Base-by-base conservation (phyloP, 1,284 basidiomycete genomes). In the Athelia sp. region DNA sequence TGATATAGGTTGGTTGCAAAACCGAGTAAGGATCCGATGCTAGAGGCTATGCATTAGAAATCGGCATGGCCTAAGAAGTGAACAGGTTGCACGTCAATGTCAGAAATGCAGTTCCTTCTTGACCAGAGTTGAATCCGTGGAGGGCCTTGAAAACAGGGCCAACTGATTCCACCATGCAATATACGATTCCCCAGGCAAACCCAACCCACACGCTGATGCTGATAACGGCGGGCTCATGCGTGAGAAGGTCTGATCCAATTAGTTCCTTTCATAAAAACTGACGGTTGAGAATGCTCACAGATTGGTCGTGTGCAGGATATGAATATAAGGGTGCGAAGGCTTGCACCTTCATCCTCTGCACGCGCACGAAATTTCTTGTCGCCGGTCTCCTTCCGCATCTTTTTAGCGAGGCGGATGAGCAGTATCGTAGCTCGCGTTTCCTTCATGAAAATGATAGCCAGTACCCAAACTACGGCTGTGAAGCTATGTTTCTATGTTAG, bases 191-290 rank as follows among this genome's bases (percentile, higher is more conserved):
- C 90, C 89, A 93, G 1, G 77, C 78, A 51, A 88, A 82, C 1
- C 84, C 85, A 45, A 83, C 68, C 89, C 88, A 93, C 14, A 89
- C 84, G 52, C 84, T 86, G 63, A 92, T 85, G 54, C 81, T 79
- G 9, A 77, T 69, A 1, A 93, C 88, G 29, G 90, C 75, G 0
- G 87, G 88, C 58, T 94, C 91, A 0, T 87, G 87, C 29, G 81
- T 49, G 47, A 91, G 65, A 45, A 91, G 70, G 53, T 78, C 79
- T 84, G 47, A 43, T 14, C 4, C 22, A n/a, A 9, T 44, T 21
- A 44, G 43, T 21, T 21, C 24, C 54, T 21, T 45, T 31, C 22
- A 3, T 11, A 8, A 24, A 46, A 14, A n/a, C 26, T 48, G 32
- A 34, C 46, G 36, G 45, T 47, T 46, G 15, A 35, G 29, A 10